Conservation (phyloP, 768 basidiomycete genomes). For the Suillus decipiens region DNA sequence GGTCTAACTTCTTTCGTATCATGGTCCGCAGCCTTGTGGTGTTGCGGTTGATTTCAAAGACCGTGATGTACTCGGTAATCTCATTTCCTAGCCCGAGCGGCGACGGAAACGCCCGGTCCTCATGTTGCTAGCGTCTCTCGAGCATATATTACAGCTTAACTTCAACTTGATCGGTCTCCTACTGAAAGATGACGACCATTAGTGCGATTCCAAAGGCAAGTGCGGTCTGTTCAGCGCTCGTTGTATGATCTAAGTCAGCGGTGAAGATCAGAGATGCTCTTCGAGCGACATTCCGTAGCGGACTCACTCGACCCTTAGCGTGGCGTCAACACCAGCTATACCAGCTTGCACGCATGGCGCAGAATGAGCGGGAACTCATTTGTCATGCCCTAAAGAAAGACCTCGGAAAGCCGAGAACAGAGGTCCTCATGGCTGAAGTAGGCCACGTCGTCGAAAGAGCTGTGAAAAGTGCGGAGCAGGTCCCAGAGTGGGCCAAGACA, state of each 20-base stretch:
- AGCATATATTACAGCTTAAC: too few relatives aligned
- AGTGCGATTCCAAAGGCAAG: slow-evolving; percentile 30
- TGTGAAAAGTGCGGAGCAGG: slow-evolving; percentile 44
- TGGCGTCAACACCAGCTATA: slow-evolving; percentile 70
- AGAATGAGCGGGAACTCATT: slow-evolving; percentile 59
- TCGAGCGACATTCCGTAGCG: slow-evolving; percentile 48
- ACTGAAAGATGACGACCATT: slow-evolving; percentile 9
- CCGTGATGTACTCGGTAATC: too few relatives aligned
- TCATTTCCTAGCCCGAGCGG: too few relatives aligned
- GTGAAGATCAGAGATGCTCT: slow-evolving; percentile 40
- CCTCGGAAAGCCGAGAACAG: slow-evolving; percentile 46
- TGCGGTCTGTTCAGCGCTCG: neutral
- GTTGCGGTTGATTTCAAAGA: too few relatives aligned
- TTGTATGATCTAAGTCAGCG: neutral
- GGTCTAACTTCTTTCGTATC: too few relatives aligned
- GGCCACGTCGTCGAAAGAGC: slow-evolving; percentile 42
- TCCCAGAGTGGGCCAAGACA: slow-evolving; percentile 61
- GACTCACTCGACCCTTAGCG: slow-evolving; percentile 49
- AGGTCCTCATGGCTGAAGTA: slow-evolving; percentile 45
- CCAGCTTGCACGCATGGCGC: slow-evolving; percentile 61
- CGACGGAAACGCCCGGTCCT: too few relatives aligned
- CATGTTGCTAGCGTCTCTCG: too few relatives aligned
- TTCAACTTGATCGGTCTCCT: neutral
- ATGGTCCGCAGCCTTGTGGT: too few relatives aligned
- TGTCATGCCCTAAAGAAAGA: slow-evolving; percentile 44